Conservation (phyloP, 352 stramenopile genomes). For the Pythium aristosporum region DNA sequence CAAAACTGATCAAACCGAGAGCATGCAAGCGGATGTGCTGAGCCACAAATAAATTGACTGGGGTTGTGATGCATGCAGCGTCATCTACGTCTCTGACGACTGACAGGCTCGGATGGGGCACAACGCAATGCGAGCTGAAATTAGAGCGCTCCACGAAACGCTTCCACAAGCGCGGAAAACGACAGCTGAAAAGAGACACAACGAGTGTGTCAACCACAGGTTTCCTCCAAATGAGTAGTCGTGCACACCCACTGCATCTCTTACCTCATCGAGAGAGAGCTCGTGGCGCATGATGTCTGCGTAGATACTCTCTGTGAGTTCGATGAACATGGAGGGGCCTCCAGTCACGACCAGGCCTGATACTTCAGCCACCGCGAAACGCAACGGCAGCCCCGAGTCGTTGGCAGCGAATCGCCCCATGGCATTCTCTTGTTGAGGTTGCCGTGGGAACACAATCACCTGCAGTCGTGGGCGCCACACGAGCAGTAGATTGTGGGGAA, state of each 20-base stretch:
- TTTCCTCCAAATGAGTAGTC: background rate
- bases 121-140: background rate
- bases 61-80: no score
- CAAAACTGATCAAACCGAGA: background rate
- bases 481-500: constrained; percentile 64
- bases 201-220: background rate
- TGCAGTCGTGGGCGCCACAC: constrained; percentile 12
- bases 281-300: constrained; percentile 40
- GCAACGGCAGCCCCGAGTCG: constrained; percentile 25
- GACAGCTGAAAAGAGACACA: background rate
- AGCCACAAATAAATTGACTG: background rate
- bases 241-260: background rate
- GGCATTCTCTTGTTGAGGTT: constrained; percentile 53
- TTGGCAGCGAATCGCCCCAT: constrained; percentile 5
- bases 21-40: background rate
- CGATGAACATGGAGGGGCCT: constrained; percentile 29
- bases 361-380: constrained; percentile 63
- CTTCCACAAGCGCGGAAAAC: background rate
- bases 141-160: constrained; percentile 3
- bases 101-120: background rate
- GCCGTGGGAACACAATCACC: constrained; percentile 59
- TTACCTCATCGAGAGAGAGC: constrained; percentile 51
- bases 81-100: background rate
- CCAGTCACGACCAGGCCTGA: constrained; percentile 51
- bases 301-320: constrained; percentile 43